Conservation (phyloP, 352 stramenopile genomes). For the Pythium coloratum region DNA sequence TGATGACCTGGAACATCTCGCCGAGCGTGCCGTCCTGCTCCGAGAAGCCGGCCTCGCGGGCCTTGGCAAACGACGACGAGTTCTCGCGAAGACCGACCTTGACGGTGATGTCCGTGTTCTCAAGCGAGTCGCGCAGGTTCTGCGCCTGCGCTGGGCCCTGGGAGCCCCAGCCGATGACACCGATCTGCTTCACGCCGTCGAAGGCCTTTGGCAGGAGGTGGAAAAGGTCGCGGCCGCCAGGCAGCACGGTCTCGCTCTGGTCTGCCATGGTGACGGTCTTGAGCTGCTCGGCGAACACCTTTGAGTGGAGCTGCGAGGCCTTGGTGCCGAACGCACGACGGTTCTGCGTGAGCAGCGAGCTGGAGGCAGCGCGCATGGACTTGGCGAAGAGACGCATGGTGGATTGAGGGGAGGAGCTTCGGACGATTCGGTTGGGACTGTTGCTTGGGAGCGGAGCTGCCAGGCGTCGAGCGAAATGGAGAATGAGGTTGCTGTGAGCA, state of each 20-base stretch:
- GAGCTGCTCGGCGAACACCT: conserved; percentile 73
- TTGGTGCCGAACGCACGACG: conserved; percentile 65
- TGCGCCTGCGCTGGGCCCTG: conserved; percentile 97
- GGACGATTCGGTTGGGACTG: not conserved
- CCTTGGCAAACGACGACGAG: conserved; percentile 80
- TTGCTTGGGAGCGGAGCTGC: conserved; percentile 10
- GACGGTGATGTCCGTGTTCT: conserved; percentile 89
- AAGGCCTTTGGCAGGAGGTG: conserved; percentile 95
- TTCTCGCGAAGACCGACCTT: conserved; percentile 88
- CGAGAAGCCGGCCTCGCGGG: conserved; percentile 90
- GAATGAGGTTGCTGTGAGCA: conserved; percentile 20
- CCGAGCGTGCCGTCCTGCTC: conserved; percentile 93
- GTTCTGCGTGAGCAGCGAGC: conserved; percentile 39
- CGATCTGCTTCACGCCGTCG: conserved; percentile 96
- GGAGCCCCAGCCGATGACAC: conserved; percentile 98
- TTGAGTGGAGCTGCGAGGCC: conserved; percentile 56
- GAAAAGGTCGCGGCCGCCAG: conserved; percentile 92
- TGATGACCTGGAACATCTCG: conserved; percentile 96
- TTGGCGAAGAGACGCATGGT: conserved; percentile 70
- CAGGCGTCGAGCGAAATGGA: conserved; percentile 23
- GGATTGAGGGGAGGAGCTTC: not conserved
- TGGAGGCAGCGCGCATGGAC: conserved; percentile 43
- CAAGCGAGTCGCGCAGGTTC: conserved; percentile 96
- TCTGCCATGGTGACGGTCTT: conserved; percentile 81
- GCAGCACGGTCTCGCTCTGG: conserved; percentile 71